Evolutionary conservation across 2,329 filamentous ascomycete genomes (phyloP).

Genomic region (Paradendryphiella salina): DNA sequence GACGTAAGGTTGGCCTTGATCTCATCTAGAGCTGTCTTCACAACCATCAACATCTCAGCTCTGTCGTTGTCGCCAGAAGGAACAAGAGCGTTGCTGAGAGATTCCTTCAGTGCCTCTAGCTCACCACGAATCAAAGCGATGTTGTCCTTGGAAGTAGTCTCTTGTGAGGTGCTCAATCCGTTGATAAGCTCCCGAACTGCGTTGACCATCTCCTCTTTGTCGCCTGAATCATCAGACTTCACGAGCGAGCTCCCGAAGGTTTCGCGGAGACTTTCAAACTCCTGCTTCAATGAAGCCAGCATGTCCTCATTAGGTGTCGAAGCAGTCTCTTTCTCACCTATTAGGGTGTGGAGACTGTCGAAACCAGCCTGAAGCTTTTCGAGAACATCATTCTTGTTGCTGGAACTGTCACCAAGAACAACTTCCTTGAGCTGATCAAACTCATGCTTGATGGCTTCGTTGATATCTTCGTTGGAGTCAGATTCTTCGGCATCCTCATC

Average conservation of each 20-base stretch:
- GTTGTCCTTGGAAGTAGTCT: slow-evolving; percentile 48
- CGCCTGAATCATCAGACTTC: slow-evolving; percentile 50
- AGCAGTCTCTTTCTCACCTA: slow-evolving; percentile 42
- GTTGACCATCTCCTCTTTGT: slow-evolving; percentile 71
- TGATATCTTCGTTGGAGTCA: slow-evolving; percentile 52
- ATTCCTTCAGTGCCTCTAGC: slow-evolving; percentile 50
- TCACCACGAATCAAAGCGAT: slow-evolving; percentile 51
- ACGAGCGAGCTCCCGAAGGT: slow-evolving; percentile 58
- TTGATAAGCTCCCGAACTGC: slow-evolving; percentile 59
- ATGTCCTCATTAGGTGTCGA: slow-evolving; percentile 50
- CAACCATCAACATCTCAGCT: slow-evolving; percentile 48
- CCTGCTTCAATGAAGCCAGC: slow-evolving; percentile 58
- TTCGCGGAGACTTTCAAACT: slow-evolving; percentile 65
- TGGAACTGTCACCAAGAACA: slow-evolving; percentile 64
- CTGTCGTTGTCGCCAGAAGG: slow-evolving; percentile 44
- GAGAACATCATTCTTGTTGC: slow-evolving; percentile 64
- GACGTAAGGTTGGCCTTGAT: slow-evolving; percentile 39
- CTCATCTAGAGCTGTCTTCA: slow-evolving; percentile 46
- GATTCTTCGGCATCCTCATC: slow-evolving; percentile 44
- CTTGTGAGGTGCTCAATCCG: slow-evolving; percentile 49
- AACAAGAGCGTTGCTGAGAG: slow-evolving; percentile 49
- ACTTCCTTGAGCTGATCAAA: slow-evolving; percentile 80
- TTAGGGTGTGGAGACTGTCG: slow-evolving; percentile 52
- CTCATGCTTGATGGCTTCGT: slow-evolving; percentile 76
- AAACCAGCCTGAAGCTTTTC: slow-evolving; percentile 61